A percentile compares a stretch with the other conserved stretches of the same genome.
phyloP scores from a whole-genome alignment of 2,329 filamentous ascomycete species.

The Hypoxylon sp. region DNA sequence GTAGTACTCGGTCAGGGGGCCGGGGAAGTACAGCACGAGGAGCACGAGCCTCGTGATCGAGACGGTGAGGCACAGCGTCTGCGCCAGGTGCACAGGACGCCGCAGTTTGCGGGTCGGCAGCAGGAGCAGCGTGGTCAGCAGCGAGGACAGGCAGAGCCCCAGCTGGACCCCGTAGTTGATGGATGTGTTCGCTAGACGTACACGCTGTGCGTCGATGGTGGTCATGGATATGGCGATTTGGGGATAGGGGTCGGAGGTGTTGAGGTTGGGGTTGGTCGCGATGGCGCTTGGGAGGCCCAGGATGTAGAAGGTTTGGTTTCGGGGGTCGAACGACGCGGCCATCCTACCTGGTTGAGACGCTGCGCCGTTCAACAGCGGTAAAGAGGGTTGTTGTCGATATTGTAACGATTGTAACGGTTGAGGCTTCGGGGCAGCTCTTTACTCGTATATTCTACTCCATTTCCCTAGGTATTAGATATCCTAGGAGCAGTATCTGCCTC shows the following conservation, averaged over 20 bases:
- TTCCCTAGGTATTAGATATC: neutral
- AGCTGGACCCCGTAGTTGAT: conserved; percentile 80
- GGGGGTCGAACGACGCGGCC: conserved; percentile 44
- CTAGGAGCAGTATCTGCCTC: neutral
- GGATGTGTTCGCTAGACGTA: conserved; percentile 54
- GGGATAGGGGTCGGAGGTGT: neutral
- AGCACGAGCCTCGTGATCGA: conserved; percentile 73
- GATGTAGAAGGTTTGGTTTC: conserved; percentile 49
- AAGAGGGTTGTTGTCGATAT: neutral
- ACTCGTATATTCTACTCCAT: neutral
- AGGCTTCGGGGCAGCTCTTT: neutral
- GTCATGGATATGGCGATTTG: conserved; percentile 44
- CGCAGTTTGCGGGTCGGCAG: conserved; percentile 76
- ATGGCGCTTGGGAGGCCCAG: conserved; percentile 35
- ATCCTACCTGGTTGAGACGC: conserved; percentile 7
- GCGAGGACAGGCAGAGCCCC: conserved; percentile 75
- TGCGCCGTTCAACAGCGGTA: neutral
- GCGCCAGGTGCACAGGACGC: conserved; percentile 76
- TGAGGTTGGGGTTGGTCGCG: neutral
- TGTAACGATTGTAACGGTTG: too few relatives aligned
- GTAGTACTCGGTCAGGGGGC: conserved; percentile 74
- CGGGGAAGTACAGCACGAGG: conserved; percentile 71
- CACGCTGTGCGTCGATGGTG: conserved; percentile 46
- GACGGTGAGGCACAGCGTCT: conserved; percentile 71
- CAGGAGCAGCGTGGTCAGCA: conserved; percentile 76